Percentiles rank a stretch among this genome's conserved stretches.
Evolutionary conservation across 805 yeast species (phyloP).

Genomic region (Cyberlindnera petersonii): DNA sequence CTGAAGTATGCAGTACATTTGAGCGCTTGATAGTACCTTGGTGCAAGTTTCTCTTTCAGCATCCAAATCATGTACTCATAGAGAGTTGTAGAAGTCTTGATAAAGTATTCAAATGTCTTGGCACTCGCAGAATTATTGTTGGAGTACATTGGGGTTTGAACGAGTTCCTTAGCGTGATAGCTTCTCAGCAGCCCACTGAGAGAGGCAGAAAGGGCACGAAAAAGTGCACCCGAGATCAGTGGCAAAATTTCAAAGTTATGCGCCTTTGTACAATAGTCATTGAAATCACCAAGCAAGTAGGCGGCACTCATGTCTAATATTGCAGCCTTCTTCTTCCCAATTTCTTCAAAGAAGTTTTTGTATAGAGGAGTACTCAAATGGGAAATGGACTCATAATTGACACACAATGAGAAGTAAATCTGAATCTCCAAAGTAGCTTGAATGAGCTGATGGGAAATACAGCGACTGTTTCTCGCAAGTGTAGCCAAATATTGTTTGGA

Average conservation of each 20-base stretch:
- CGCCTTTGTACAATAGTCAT: slow-evolving; percentile 4
- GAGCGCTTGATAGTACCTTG: slow-evolving; percentile 14
- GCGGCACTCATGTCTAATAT: slow-evolving; percentile 12
- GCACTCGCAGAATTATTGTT: neutral
- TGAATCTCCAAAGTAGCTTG: slow-evolving; percentile 13
- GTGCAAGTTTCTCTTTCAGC: slow-evolving; percentile 12
- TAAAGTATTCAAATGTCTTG: slow-evolving; percentile 6
- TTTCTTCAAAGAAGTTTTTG: slow-evolving; percentile 9
- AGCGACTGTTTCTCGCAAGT: slow-evolving; percentile 12
- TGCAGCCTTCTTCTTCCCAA: neutral
- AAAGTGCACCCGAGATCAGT: slow-evolving; percentile 8
- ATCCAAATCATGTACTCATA: slow-evolving; percentile 7
- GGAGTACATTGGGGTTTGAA: slow-evolving; percentile 4
- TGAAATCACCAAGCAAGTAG: slow-evolving; percentile 11
- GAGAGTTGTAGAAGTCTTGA: neutral
- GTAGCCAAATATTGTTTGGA: slow-evolving; percentile 9
- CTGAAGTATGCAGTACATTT: slow-evolving; percentile 11
- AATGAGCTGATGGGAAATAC: slow-evolving; percentile 8
- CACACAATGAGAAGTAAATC: slow-evolving; percentile 11
- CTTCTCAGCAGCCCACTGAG: slow-evolving; percentile 10
- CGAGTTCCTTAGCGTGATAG: slow-evolving; percentile 19
- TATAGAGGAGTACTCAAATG: slow-evolving; percentile 9
- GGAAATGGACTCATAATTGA: slow-evolving; percentile 16
- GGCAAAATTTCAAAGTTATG: slow-evolving; percentile 16
- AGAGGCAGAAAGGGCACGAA: slow-evolving; percentile 3